phyloP scores from a whole-genome alignment of 768 basidiomycete species.

The Kwoniella bestiolae region DNA sequence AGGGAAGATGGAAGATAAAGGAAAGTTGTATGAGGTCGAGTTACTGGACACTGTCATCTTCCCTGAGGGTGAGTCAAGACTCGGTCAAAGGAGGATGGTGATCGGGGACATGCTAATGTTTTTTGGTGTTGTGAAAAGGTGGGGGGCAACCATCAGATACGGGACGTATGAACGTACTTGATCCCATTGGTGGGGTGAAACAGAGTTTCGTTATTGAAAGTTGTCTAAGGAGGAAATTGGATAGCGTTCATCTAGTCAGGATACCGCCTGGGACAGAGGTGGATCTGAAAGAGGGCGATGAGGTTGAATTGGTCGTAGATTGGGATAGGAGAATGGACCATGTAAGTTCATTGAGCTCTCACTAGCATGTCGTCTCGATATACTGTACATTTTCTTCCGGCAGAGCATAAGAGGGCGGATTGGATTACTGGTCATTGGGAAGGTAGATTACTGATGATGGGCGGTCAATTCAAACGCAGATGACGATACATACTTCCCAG shows the following conservation, averaged over 20 bases:
- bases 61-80: constrained; percentile 56
- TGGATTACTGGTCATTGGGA: not conserved
- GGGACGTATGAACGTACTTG: constrained; percentile 33
- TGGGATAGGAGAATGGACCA: constrained; percentile 55
- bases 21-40: constrained; percentile 52
- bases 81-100: too few species aligned
- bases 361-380: too few species aligned
- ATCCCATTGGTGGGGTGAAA: constrained; percentile 28
- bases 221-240: constrained; percentile 43
- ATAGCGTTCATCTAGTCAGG: constrained; percentile 50
- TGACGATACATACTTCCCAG: constrained; percentile 55
- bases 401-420: too few species aligned
- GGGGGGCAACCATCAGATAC: constrained; percentile 56
- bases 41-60: constrained; percentile 54
- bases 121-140: too few species aligned
- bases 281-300: constrained; percentile 9
- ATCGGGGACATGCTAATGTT: too few species aligned
- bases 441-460: not conserved
- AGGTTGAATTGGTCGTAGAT: constrained; percentile 52
- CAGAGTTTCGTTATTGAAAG: constrained; percentile 40
- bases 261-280: constrained; percentile 33
- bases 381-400: too few species aligned
- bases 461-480: constrained; percentile 29
- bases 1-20: constrained; percentile 23
- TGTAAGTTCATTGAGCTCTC: constrained; percentile 29